These are phyloP conservation scores for Lotus japonicus DNA, from an alignment of 306 rosid genomes.

Conservation along the genomic window DNA sequence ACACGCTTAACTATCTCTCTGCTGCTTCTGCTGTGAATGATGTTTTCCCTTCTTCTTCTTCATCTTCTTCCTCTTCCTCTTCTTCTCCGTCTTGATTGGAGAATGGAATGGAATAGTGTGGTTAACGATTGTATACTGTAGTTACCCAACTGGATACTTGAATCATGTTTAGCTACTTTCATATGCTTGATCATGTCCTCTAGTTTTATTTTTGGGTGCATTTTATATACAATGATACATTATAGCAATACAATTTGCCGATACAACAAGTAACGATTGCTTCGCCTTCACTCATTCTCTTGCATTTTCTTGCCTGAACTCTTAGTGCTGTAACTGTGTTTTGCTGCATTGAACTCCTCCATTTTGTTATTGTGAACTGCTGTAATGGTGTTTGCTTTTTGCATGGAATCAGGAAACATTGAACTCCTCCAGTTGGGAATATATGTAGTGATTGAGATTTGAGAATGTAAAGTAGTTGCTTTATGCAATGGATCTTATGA, in stretches of 20 bases:
- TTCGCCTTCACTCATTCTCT: neutral
- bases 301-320: neutral
- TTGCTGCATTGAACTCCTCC: neutral
- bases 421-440: too few species aligned
- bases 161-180: too few species aligned
- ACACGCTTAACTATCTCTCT: conserved; percentile 87
- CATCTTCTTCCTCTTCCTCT: neutral
- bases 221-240: neutral
- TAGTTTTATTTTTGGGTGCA: conserved; percentile 1
- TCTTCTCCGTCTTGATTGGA: neutral
- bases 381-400: too few species aligned
- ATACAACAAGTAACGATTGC: neutral
- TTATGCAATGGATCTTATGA: neutral
- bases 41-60: conserved; percentile 68
- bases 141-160: too few species aligned
- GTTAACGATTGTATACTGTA: too few species aligned
- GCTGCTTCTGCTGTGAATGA: conserved; percentile 99
- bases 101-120: neutral
- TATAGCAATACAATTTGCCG: neutral
- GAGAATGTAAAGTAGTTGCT: too few species aligned
- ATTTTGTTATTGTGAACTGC: neutral
- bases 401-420: too few species aligned
- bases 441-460: too few species aligned
- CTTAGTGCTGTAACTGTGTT: neutral
- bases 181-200: neutral